A percentile compares a stretch with the other conserved stretches of the same genome.
Evolutionary conservation across 768 basidiomycete species (phyloP).

Genomic region (Lentinula lateritia): DNA sequence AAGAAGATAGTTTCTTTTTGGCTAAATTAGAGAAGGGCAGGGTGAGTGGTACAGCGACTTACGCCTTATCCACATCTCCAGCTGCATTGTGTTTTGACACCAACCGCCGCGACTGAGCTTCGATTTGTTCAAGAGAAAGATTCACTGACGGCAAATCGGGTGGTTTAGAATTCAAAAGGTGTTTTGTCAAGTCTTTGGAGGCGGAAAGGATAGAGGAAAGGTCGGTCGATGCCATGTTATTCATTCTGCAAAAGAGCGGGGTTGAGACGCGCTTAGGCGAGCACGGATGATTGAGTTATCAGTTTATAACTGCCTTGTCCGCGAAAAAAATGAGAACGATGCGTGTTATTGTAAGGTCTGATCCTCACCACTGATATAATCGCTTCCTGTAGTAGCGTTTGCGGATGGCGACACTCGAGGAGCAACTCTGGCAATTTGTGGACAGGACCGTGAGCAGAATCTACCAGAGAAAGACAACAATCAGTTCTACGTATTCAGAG

Average conservation of each 20-base stretch:
- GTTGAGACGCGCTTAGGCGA: background rate
- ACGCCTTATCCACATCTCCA: constrained; percentile 72
- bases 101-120: constrained; percentile 84
- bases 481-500: too few species aligned
- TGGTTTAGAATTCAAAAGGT: constrained; percentile 54
- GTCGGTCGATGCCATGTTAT: constrained; percentile 35
- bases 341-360: too few species aligned
- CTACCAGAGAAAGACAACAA: too few species aligned
- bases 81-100: constrained; percentile 65
- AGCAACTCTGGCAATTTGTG: too few species aligned
- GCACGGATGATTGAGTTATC: too few species aligned
- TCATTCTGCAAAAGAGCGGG: background rate
- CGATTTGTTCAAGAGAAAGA: constrained; percentile 91
- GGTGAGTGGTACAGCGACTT: constrained; percentile 22
- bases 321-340: too few species aligned
- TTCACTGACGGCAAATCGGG: constrained; percentile 80
- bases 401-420: too few species aligned
- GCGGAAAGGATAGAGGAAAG: constrained; percentile 67
- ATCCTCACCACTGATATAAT: too few species aligned
- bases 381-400: too few species aligned
- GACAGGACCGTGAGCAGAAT: too few species aligned
- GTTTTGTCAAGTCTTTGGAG: constrained; percentile 69
- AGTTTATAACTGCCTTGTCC: too few species aligned
- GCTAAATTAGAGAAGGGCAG: constrained; percentile 5
- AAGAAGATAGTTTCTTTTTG: constrained; percentile 76